A percentile compares a stretch with the other conserved stretches of the same genome.
phyloP scores from a whole-genome alignment of 192 early-diverging fungal genomes.

The Backusella sp. region DNA sequence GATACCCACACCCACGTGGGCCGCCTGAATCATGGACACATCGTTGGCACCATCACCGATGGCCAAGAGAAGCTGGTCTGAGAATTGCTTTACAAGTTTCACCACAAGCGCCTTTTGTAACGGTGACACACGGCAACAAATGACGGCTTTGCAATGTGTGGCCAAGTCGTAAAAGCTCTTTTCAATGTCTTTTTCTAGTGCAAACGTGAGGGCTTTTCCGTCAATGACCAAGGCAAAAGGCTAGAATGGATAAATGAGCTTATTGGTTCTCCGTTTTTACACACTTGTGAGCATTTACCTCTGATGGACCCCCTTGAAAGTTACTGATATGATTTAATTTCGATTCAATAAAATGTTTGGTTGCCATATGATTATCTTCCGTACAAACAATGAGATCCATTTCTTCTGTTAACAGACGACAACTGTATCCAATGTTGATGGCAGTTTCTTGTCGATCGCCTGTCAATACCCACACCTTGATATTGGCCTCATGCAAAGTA shows the following conservation, averaged over 20 bases:
- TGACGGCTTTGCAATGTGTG: constrained; percentile 87
- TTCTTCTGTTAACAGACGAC: constrained; percentile 87
- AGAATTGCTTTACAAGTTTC: constrained; percentile 87
- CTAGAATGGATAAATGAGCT: too few relatives aligned
- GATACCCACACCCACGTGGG: constrained; percentile 94
- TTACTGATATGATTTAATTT: constrained; percentile 66
- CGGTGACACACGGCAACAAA: constrained; percentile 96
- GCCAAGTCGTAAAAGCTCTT: constrained; percentile 83
- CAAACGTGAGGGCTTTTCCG: constrained; percentile 86
- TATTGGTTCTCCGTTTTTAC: too few relatives aligned
- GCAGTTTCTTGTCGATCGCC: constrained; percentile 97
- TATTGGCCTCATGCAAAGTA: constrained; percentile 85
- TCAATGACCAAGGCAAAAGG: constrained; percentile 88
- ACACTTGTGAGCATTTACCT: not conserved
- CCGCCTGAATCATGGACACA: constrained; percentile 96
- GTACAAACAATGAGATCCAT: constrained; percentile 91
- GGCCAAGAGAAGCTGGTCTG: constrained; percentile 81
- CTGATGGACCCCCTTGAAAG: not conserved
- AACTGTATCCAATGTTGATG: constrained; percentile 95
- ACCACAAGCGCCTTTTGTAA: constrained; percentile 95
- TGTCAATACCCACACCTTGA: constrained; percentile 94
- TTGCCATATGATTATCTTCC: constrained; percentile 80
- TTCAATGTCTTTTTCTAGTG: constrained; percentile 77
- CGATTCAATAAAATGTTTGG: constrained; percentile 79
- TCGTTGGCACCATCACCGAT: constrained; percentile 98